Conservation (phyloP, 768 basidiomycete genomes). For the Lyophyllum atratum region DNA sequence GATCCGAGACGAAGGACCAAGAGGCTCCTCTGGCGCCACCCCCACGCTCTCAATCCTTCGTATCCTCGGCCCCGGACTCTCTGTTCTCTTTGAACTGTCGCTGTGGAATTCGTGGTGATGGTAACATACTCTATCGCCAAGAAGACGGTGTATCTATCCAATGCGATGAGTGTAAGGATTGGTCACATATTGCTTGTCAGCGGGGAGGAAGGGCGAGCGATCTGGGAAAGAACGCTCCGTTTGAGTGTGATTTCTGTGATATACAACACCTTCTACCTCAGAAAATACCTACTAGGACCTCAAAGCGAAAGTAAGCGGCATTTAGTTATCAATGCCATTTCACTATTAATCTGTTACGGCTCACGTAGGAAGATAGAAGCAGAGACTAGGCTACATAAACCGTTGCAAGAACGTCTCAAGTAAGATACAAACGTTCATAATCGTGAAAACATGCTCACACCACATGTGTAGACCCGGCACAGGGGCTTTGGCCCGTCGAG, state of each 20-base stretch:
- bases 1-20: neutral
- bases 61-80: neutral
- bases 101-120: slow-evolving; percentile 19
- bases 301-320: neutral
- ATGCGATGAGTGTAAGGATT: slow-evolving; percentile 17
- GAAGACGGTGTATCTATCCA: slow-evolving; percentile 17
- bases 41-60: neutral
- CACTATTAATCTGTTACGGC: neutral
- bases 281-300: neutral
- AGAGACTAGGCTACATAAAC: neutral
- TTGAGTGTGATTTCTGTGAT: neutral
- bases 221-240: neutral
- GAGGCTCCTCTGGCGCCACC: neutral
- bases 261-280: neutral
- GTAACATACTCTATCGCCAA: slow-evolving; percentile 11
- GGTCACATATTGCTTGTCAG: slow-evolving; percentile 25
- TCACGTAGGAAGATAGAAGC: neutral
- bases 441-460: neutral
- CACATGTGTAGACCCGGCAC: neutral
- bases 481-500: neutral
- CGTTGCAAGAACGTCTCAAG: neutral
- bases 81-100: slow-evolving; percentile 15
- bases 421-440: neutral
- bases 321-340: neutral
- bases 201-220: slow-evolving; percentile 14